Evolutionary conservation across 805 yeast genomes (phyloP), one percentile per base, ranked within the genome.

Genomic region (Soucietia sequanensis): DNA sequence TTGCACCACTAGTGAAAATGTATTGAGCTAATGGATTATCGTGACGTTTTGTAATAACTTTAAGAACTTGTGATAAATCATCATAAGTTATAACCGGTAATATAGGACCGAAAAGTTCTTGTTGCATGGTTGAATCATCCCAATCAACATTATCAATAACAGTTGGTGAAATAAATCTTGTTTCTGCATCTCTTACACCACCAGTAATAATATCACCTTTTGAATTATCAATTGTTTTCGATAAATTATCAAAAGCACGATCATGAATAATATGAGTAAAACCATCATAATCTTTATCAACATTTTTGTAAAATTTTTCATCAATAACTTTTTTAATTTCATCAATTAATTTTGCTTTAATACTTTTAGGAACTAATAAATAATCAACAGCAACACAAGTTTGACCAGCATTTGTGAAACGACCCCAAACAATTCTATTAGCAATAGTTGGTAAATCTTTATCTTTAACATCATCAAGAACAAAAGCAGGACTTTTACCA

Each of bases 351-450:
- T 74, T 62, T 18, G 65, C 75, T 49, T 80, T 77, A 15, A 80
- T 59, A 3, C 68, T 56, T 37, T 70, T 76, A 39, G 83, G 87
- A n/a, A 80, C 83, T 29, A 87, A 50, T 4, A 84, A 62, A 52
- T 88, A 90, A 62, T 91, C 98, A 6, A 90, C 84, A 7, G 95
- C 85, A 25, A 87, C 84, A 65, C 97, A 90, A 2, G 93, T 80
- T 64, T 90, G 98, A 12, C 98, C 98, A 12, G 84, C 76, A 54
- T 88, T 91, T 21, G 76, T 62, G 52, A 81, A 82, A 47, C 82
- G 78, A 12, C 90, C 91, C 85, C 93, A 86, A 1, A 74, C 71
- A 11, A 87, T 62, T 59, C 97, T 75, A 44, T 72, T 72, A 17
- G 88, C 67, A 27, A 70, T 43, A 1, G 63, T 57, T 7, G 60